Evolutionary conservation across 495 filamentous ascomycete genomes (phyloP).

Genomic region (Xylaria telfairii): DNA sequence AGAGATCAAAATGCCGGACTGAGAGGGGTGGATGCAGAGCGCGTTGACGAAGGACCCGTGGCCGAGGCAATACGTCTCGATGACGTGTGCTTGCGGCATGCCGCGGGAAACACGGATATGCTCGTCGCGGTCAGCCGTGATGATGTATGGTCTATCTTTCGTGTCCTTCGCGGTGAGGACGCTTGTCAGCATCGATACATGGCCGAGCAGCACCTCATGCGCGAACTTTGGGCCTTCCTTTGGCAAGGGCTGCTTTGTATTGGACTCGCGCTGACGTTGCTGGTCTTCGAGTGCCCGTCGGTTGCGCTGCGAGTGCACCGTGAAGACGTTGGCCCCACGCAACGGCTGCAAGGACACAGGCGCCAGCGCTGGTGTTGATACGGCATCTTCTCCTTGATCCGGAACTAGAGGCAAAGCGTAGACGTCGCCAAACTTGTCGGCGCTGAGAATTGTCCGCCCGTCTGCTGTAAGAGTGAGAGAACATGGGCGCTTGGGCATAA

Average conservation of each 20-base stretch:
- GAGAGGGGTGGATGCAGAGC: conserved; percentile 65
- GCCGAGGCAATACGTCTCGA: conserved; percentile 87
- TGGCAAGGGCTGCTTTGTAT: conserved; percentile 48
- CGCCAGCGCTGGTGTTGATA: conserved; percentile 14
- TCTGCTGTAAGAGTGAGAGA: conserved; percentile 72
- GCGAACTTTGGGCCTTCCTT: conserved; percentile 65
- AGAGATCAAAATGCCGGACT: conserved; percentile 71
- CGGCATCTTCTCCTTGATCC: conserved; percentile 23
- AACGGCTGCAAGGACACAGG: conserved; percentile 10
- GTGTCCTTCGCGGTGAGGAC: conserved; percentile 56
- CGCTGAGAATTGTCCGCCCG: conserved; percentile 73
- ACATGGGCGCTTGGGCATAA: conserved; percentile 88
- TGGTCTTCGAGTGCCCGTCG: conserved; percentile 77
- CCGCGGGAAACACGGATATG: conserved; percentile 92
- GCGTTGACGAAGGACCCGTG: conserved; percentile 82
- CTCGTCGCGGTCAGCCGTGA: conserved; percentile 94
- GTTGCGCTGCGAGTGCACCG: conserved; percentile 86
- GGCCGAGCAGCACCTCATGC: conserved; percentile 79
- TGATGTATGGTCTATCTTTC: conserved; percentile 66
- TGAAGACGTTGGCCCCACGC: conserved; percentile 68
- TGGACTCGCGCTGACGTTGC: conserved; percentile 68
- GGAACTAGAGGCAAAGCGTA: conserved; percentile 82
- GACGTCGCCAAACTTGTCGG: conserved; percentile 96
- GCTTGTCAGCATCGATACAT: conserved; percentile 92
- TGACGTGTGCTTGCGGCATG: conserved; percentile 81